These are phyloP conservation scores for Colletotrichum navitas DNA, from an alignment of 2,329 filamentous ascomycete genomes.

Conservation along the genomic window DNA sequence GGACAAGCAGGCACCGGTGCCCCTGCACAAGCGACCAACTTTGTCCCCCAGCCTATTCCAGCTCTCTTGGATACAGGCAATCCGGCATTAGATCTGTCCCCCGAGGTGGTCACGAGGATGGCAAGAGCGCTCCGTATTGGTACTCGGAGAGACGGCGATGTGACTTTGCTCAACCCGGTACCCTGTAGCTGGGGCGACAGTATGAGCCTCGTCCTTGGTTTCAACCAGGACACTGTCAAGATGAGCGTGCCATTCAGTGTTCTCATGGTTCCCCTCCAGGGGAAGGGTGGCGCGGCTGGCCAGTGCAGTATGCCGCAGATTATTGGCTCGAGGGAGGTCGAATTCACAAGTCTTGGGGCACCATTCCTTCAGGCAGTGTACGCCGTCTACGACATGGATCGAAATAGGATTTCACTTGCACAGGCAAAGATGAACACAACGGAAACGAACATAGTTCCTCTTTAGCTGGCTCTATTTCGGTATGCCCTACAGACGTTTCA, in stretches of 20 bases:
- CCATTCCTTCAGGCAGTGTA: constrained; percentile 24
- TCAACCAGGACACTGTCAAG: constrained; percentile 21
- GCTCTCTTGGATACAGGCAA: constrained; percentile 17
- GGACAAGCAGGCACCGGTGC: not conserved
- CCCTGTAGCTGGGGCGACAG: not conserved
- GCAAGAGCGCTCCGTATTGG: constrained; percentile 1
- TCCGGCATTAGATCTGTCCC: not conserved
- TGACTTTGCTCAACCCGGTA: constrained; percentile 1
- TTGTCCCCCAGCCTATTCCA: not conserved
- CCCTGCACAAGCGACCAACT: not conserved
- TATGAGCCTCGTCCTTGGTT: constrained; percentile 13
- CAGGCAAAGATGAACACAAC: constrained; percentile 31
- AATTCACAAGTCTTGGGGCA: not conserved
- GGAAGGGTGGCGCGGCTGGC: not conserved
- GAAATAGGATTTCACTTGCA: constrained; percentile 16
- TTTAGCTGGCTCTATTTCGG: not conserved
- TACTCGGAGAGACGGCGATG: not conserved
- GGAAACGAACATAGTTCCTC: constrained; percentile 9
- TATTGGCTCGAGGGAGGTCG: not conserved
- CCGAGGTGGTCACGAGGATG: not conserved
- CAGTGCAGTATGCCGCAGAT: not conserved
- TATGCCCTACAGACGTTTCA: not conserved
- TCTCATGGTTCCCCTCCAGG: not conserved
- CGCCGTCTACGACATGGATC: constrained; percentile 30
- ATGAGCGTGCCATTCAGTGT: constrained; percentile 11